Evolutionary conservation across 495 filamentous ascomycete species (phyloP), one percentile per base, ranked within the genome.

Genomic region (Penicillium coffeae): DNA sequence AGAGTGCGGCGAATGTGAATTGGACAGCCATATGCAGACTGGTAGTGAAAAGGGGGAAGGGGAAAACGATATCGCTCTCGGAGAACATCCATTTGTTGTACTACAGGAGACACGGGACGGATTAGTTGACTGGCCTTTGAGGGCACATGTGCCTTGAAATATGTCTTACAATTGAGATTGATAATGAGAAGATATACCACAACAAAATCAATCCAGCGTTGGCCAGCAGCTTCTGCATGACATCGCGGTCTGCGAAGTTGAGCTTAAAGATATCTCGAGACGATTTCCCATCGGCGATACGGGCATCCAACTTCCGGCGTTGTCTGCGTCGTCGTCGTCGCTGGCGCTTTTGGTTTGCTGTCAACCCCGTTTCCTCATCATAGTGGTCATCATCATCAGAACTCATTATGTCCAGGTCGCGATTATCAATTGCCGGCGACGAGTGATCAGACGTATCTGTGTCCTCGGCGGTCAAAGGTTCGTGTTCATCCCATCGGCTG

Each of bases 51-150:
- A 99, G 81, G 38, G 94, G 94, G 52, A 90, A 97, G 38, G 88
- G 85, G 63, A 99, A 99, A 59, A 96, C 79, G 53, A 92, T 80
- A 45, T 89, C 84, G 42, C 85, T 81, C 14, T 84, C 72, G 52
- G 87, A 85, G 68, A 99, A 99, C 94, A 99, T 99, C 94, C 94
- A 97, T 76, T 96, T 97, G 75, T 99, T 99, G 71, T 99, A 99
- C 89, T 94, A 55, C 19, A 22, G 21, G 36, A 14, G 12, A 22
- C 8, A 14, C 0, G 22, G 15, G 21, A 21, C 42, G 15, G 44
- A 42, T 45, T 25, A 48, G 22, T 18, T 30, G 21, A 16, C 20
- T 12, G 20, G 21, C 21, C 3, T 8, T 34, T 13, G 18, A 32
- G 32, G 32, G 27, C 15, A 44, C 8, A 33, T 13, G 15, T 14